Percentiles rank a stretch among this genome's conserved stretches.
Conservation (phyloP, 164 flowering plant species). For the Umbilicus rupestris region DNA sequence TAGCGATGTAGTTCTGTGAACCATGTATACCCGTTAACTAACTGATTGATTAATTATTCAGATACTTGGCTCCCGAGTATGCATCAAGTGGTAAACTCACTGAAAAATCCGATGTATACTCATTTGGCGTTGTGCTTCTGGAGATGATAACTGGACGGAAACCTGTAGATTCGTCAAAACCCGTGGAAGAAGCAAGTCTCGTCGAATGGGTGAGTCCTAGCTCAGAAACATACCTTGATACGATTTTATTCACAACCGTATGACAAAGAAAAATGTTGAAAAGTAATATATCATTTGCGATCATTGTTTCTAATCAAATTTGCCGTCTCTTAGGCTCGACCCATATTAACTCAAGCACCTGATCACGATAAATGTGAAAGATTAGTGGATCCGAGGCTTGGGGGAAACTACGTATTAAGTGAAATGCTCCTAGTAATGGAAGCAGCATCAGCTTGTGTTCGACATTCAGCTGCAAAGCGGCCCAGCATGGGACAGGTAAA, state of each 20-base stretch:
- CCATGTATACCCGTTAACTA: background rate
- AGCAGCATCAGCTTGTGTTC: slow-evolving; percentile 76
- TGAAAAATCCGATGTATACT: slow-evolving; percentile 70
- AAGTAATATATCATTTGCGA: background rate
- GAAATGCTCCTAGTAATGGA: slow-evolving; percentile 76
- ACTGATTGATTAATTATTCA: slow-evolving; percentile 18
- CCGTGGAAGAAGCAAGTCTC: slow-evolving; percentile 63
- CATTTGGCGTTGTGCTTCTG: slow-evolving; percentile 73
- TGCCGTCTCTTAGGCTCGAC: slow-evolving; percentile 59
- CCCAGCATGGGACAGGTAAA: slow-evolving; percentile 85
- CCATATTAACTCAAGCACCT: slow-evolving; percentile 57
- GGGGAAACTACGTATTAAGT: slow-evolving; percentile 37
- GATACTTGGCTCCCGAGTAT: slow-evolving; percentile 79
- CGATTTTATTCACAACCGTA: background rate
- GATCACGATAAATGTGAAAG: slow-evolving; percentile 36
- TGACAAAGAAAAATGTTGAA: background rate
- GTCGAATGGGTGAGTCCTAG: slow-evolving; percentile 63
- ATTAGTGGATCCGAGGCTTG: slow-evolving; percentile 67
- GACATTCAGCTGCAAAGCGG: slow-evolving; percentile 75
- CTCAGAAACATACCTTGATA: background rate
- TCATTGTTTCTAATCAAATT: background rate
- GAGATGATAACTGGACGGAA: slow-evolving; percentile 76
- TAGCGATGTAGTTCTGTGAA: background rate
- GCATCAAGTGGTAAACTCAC: slow-evolving; percentile 75
- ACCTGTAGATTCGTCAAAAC: slow-evolving; percentile 72